Conservation (phyloP, 495 filamentous ascomycete species). For the Trypethelium eluteriae region DNA sequence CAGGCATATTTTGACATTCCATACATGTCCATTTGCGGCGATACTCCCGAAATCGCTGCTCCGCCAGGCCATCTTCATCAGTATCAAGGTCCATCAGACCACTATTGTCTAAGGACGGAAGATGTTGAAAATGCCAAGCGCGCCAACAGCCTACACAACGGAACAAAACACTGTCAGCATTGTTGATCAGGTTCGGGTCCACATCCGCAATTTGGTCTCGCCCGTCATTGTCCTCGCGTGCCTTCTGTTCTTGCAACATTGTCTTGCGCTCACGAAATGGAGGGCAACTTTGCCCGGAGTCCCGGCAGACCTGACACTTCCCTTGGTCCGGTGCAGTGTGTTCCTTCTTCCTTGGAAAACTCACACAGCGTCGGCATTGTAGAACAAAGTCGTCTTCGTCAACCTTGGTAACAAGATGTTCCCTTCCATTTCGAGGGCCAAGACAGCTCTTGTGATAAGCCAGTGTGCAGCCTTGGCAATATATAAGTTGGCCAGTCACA, state of each 20-base stretch:
- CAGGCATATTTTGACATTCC: slow-evolving; percentile 53
- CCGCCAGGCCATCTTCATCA: slow-evolving; percentile 38
- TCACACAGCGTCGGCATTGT: slow-evolving; percentile 82
- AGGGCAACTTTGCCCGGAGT: slow-evolving; percentile 51
- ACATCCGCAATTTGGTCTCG: slow-evolving; percentile 66
- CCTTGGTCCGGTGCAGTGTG: slow-evolving; percentile 57
- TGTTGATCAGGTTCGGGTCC: slow-evolving; percentile 59
- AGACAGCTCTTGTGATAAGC: slow-evolving; percentile 78
- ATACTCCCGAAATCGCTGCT: slow-evolving; percentile 54
- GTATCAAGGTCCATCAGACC: slow-evolving; percentile 34
- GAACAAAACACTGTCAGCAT: slow-evolving; percentile 67
- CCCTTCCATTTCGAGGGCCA: slow-evolving; percentile 59
- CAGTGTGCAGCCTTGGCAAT: slow-evolving; percentile 83
- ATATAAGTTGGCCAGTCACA: slow-evolving; percentile 53
- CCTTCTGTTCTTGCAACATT: slow-evolving; percentile 70
- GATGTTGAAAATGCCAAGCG: slow-evolving; percentile 75
- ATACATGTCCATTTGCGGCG: slow-evolving; percentile 63
- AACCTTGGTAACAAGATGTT: slow-evolving; percentile 93
- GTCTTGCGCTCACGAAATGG: slow-evolving; percentile 66
- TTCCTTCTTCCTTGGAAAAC: slow-evolving; percentile 58
- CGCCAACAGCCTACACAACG: slow-evolving; percentile 66
- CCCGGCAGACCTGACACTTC: slow-evolving; percentile 60
- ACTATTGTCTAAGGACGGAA: slow-evolving; percentile 44
- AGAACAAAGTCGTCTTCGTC: slow-evolving; percentile 68
- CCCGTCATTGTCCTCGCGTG: slow-evolving; percentile 66